Evolutionary conservation across 352 stramenopile genomes (phyloP).

Genomic region (Phytophthora sp.): DNA sequence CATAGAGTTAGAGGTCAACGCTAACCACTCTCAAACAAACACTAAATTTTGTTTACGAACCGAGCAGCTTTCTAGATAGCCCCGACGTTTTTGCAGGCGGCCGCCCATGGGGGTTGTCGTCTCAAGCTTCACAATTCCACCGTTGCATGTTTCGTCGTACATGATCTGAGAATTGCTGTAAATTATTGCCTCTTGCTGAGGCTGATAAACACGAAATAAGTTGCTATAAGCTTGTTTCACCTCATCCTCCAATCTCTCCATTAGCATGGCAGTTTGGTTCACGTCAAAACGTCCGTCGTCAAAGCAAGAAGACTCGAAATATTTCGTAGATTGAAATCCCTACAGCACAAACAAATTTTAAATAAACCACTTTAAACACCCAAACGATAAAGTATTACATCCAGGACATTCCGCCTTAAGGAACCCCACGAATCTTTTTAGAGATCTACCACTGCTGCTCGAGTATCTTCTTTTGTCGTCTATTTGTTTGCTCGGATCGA

Average conservation of each 20-base stretch:
- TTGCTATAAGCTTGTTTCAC: conserved; percentile 13
- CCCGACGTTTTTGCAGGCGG: conserved; percentile 8
- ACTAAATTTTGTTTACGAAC: background rate
- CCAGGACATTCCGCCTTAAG: conserved; percentile 13
- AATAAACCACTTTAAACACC: no score
- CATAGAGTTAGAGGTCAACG: background rate
- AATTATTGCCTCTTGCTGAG: background rate
- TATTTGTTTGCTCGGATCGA: conserved; percentile 2
- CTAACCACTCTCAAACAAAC: background rate
- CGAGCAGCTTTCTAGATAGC: conserved; percentile 18
- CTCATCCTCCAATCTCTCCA: conserved; percentile 23
- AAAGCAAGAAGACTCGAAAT: background rate
- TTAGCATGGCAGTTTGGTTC: background rate
- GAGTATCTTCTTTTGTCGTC: conserved; percentile 2
- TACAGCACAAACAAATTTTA: no score
- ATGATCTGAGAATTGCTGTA: background rate
- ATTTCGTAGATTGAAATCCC: conserved; percentile 14
- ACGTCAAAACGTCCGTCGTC: background rate
- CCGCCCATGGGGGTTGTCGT: conserved; percentile 13
- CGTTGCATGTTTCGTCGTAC: conserved; percentile 16
- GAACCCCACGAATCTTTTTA: background rate
- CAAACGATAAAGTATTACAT: conserved; percentile 9
- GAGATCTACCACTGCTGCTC: background rate
- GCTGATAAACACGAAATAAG: conserved; percentile 8
- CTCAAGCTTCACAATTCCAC: conserved; percentile 14